phyloP scores from a whole-genome alignment of 352 stramenopile species.

The Globisporangium spinosum region DNA sequence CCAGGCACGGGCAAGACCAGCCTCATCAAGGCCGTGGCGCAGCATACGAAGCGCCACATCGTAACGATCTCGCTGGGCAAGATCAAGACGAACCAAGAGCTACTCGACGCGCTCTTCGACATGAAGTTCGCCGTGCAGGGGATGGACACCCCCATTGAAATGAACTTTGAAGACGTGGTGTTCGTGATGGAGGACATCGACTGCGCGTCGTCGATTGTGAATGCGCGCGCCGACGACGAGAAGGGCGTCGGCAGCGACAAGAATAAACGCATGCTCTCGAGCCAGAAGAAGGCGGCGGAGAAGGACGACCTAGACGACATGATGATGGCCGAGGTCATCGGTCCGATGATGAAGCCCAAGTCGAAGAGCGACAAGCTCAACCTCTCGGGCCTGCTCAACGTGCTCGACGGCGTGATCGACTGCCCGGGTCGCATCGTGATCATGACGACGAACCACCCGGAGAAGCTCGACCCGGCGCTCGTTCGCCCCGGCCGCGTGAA shows the following conservation, averaged over 20 bases:
- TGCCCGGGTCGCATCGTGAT: conserved; percentile 89
- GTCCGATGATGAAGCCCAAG: conserved; percentile 9
- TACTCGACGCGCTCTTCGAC: conserved; percentile 60
- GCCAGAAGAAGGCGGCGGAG: conserved; percentile 12
- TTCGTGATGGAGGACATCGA: conserved; percentile 27
- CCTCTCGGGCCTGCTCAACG: conserved; percentile 83
- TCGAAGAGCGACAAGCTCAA: conserved; percentile 49
- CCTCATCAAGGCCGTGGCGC: conserved; percentile 86
- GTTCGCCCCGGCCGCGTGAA: conserved; percentile 89
- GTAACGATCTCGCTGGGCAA: conserved; percentile 70
- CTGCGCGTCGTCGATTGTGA: conserved; percentile 50
- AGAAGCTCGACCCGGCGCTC: conserved; percentile 89
- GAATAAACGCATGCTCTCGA: conserved; percentile 8
- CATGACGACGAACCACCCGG: conserved; percentile 92
- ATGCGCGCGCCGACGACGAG: background rate
- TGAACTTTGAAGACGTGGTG: conserved; percentile 64
- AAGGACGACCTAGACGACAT: conserved; percentile 35
- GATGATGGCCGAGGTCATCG: conserved; percentile 27
- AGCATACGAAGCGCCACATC: conserved; percentile 74
- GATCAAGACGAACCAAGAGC: conserved; percentile 56
- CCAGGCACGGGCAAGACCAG: conserved; percentile 90
- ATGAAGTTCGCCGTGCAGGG: conserved; percentile 38
- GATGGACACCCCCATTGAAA: conserved; percentile 37
- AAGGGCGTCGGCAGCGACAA: background rate
- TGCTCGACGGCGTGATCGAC: conserved; percentile 90